Percentiles rank a stretch among this genome's conserved stretches.
phyloP scores from a whole-genome alignment of 352 stramenopile genomes.

The Pythium chondricola region DNA sequence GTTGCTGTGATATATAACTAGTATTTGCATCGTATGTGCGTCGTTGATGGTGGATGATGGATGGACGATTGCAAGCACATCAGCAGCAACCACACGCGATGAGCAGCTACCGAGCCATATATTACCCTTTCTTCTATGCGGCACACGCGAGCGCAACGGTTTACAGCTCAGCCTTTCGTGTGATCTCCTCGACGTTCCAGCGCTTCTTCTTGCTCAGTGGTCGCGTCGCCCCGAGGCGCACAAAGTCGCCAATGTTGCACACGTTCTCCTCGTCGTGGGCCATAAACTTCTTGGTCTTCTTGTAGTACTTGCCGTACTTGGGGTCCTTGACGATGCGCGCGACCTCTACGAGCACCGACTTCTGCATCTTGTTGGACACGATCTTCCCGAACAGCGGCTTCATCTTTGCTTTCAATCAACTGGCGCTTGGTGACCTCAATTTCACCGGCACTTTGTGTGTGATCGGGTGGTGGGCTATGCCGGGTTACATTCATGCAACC shows the following conservation, averaged over 20 bases:
- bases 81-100: not conserved
- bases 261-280: slow-evolving; percentile 94
- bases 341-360: slow-evolving; percentile 94
- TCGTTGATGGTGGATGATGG: no score
- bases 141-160: not conserved
- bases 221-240: slow-evolving; percentile 67
- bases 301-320: slow-evolving; percentile 94
- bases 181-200: slow-evolving; percentile 88
- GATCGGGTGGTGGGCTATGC: slow-evolving; percentile 22
- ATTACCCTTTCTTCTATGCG: slow-evolving; percentile 8
- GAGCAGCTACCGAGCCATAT: no score
- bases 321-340: slow-evolving; percentile 91
- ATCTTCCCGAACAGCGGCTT: slow-evolving; percentile 93
- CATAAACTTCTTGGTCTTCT: slow-evolving; percentile 97
- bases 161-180: slow-evolving; percentile 83
- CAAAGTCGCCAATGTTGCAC: slow-evolving; percentile 88
- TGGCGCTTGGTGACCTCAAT: not conserved
- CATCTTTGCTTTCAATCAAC: slow-evolving; percentile 28
- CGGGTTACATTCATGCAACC: slow-evolving; percentile 17
- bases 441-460: no score
- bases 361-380: slow-evolving; percentile 96
- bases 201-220: slow-evolving; percentile 84
- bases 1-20: not conserved
- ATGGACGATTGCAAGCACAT: not conserved
- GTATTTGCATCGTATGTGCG: no score